phyloP scores from a whole-genome alignment of 352 stramenopile genomes.

The Globisporangium lucens region DNA sequence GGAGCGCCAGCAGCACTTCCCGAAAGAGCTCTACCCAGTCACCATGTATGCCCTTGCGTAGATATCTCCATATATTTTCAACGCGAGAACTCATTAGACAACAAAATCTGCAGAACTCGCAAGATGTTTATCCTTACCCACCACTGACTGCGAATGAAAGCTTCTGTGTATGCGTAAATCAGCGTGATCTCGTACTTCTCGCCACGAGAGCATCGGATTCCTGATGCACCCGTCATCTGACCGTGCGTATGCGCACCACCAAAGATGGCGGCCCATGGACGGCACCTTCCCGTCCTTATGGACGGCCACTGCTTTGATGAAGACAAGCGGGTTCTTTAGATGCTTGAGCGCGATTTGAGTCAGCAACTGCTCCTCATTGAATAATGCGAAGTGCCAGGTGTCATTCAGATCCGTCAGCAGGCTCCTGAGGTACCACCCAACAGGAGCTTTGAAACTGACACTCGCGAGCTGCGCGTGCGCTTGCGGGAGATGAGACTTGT shows the following conservation, averaged over 20 bases:
- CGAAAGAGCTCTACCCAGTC: conserved; percentile 93
- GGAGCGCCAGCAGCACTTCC: conserved; percentile 90
- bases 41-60: conserved; percentile 91
- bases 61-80: not conserved
- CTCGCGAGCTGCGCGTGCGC: too few species aligned
- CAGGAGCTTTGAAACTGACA: too few species aligned
- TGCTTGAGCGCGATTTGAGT: not conserved
- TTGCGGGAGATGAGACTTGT: too few species aligned
- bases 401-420: too few species aligned
- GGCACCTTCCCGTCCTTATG: not conserved
- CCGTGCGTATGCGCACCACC: too few species aligned
- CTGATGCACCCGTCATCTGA: not conserved
- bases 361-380: too few species aligned
- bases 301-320: not conserved
- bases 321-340: not conserved
- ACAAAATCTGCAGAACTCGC: not conserved
- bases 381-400: too few species aligned
- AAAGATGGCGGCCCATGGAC: not conserved
- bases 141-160: not conserved
- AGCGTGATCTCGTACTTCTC: not conserved
- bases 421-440: too few species aligned
- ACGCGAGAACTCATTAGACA: not conserved
- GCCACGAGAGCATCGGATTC: not conserved
- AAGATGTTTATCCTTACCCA: not conserved
- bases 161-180: too few species aligned